Evolutionary conservation across 441 rosid species (phyloP), one percentile per base, ranked within the genome.

Genomic region (Euphorbia schlechtendalii): DNA sequence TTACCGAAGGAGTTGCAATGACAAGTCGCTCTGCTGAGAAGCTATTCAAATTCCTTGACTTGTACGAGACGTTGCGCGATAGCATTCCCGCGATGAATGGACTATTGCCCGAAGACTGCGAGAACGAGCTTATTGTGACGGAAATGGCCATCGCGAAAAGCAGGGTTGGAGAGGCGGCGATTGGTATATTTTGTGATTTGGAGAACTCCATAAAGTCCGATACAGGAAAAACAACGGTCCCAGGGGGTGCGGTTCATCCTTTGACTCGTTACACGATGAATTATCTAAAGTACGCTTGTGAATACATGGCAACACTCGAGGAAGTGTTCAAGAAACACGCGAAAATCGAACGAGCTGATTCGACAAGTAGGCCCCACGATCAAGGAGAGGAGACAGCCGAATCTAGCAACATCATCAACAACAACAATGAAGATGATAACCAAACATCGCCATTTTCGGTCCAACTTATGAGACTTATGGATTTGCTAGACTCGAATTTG

Each of bases 241-340:
- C 96, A 0, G 95, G 96, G 10, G 99, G 99, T 0, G 96, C 93
- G 0, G 96, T 90, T 53, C 99, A 93, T 65, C 99, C 97, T 0
- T 52, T 88, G 30, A 86, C 97, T 3, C 88, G 97, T n/a, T n/a
- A n/a, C n/a, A n/a, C n/a, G n/a, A n/a, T n/a, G n/a, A n/a, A n/a
- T n/a, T n/a, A n/a, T n/a, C n/a, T n/a, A n/a, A n/a, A n/a, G n/a
- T n/a, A n/a, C n/a, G n/a, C n/a, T n/a, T 87, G 97, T n/a, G 96
- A 87, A 65, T 90, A 93, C 75, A 88, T 77, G 60, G 79, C 78
- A 28, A 88, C 99, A 0, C 71, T 93, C 32, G 97, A 93, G 58
- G 86, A 86, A 68, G 90, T 93, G 21, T 93, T 90, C 67, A 81
- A 73, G 64, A 81, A 83, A 3, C 93, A 90, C 68, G 67, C 86